Base-by-base conservation (phyloP, 495 filamentous ascomycete genomes). In the Cryomyces minteri region DNA sequence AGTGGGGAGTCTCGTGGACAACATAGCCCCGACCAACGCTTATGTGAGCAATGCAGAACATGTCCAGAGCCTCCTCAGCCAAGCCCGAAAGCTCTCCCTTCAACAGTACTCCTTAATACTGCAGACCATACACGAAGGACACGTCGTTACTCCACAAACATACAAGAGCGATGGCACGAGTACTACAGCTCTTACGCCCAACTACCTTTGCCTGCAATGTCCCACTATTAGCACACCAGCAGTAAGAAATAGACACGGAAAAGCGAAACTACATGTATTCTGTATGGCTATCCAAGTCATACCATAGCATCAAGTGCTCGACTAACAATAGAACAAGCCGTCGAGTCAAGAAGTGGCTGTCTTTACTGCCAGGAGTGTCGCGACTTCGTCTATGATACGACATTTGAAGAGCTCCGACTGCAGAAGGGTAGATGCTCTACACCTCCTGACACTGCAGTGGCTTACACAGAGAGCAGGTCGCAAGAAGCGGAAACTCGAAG, bases 331-430 rank as follows among this genome's bases (percentile, higher is more conserved):
- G 29, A 31, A 12, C 7, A 28, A 92, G 85, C 85, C 56, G 79
- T 92, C 48, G 87, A 94, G 52, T 88, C 85, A 4, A 68, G 79
- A 45, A 76, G 67, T 49, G 84, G 83, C 5, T 69, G 73, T 41
- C 55, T 94, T 2, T 93, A 79, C 55, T 94, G 87, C 62, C 82
- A 88, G 52, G 68, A 75, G 48, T 94, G 87, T 54, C 70, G 73
- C 36, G 87, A 94, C 57, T 80, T 90, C 49, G 76, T 94, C 39
- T 93, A 84, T 65, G 87, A 94, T 53, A 80, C 83, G 40, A 79
- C 76, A 6, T 65, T 93, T 29, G 87, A 94, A 53, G 72, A 80
- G 31, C 67, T 84, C 37, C 59, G 79, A 53, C 52, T 81, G 32
- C 66, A 65, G 41, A 77, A 76, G 56, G 55, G 57, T 55, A 4